Conservation (phyloP, 208 protist species). For the Leishmania turanica region DNA sequence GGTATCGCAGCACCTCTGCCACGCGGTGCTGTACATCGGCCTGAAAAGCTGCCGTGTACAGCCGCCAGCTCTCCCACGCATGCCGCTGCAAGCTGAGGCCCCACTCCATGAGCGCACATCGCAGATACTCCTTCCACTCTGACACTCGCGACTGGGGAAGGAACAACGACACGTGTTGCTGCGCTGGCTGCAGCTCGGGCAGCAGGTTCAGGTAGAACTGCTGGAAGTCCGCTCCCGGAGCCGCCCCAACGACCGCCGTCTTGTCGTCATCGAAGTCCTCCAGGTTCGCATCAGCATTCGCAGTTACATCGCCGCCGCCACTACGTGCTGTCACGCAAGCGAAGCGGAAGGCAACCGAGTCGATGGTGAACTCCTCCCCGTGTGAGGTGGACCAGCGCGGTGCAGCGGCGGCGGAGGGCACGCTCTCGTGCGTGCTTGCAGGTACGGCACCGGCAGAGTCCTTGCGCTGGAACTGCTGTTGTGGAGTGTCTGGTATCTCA, state of each 20-base stretch:
- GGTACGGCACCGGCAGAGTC: background rate
- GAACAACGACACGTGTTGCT: conserved; percentile 30
- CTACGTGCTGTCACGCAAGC: conserved; percentile 16
- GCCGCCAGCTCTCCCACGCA: conserved; percentile 32
- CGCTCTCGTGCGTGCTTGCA: background rate
- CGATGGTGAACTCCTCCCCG: conserved; percentile 27
- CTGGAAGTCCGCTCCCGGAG: conserved; percentile 8
- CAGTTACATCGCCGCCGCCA: background rate
- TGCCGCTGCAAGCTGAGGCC: conserved; percentile 39
- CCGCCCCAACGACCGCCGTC: background rate
- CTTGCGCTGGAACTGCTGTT: background rate
- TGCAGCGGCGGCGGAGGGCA: background rate
- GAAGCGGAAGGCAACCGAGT: conserved; percentile 20
- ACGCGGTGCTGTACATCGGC: conserved; percentile 54
- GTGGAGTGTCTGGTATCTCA: background rate
- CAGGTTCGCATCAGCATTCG: background rate
- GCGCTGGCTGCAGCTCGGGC: conserved; percentile 34
- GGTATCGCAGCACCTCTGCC: conserved; percentile 68
- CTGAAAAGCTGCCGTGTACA: conserved; percentile 31
- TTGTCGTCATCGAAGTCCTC: background rate
- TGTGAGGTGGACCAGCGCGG: conserved; percentile 11
- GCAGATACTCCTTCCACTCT: conserved; percentile 39
- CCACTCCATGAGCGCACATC: conserved; percentile 46
- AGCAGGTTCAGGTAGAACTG: conserved; percentile 39
- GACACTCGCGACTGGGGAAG: conserved; percentile 43